These are phyloP conservation scores for Penicillium expansum DNA, from an alignment of 2,329 filamentous ascomycete species.

Conservation along the genomic window DNA sequence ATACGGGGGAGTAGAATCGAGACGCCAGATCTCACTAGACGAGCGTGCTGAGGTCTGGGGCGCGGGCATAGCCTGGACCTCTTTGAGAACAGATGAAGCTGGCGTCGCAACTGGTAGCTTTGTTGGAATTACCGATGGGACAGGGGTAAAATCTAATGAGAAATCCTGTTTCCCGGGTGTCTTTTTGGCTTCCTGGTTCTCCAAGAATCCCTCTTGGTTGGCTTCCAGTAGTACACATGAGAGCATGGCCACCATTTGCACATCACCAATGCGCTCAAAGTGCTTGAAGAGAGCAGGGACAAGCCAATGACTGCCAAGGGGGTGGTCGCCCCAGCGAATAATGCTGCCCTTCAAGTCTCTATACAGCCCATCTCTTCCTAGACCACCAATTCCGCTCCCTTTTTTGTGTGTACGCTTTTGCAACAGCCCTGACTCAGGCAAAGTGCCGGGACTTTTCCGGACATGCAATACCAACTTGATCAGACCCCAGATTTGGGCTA, in stretches of 20 bases:
- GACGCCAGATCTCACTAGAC: conserved; percentile 51
- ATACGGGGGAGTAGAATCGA: conserved; percentile 51
- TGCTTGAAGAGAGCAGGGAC: conserved; percentile 58
- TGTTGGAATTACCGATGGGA: conserved; percentile 40
- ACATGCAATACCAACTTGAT: conserved; percentile 73
- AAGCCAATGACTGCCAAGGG: conserved; percentile 56
- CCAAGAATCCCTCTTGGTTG: conserved; percentile 40
- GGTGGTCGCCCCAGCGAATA: conserved; percentile 58
- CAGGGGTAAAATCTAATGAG: conserved; percentile 49
- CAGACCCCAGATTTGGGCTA: conserved; percentile 81
- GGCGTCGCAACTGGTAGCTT: conserved; percentile 43
- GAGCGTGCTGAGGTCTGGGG: conserved; percentile 51
- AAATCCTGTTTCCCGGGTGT: conserved; percentile 46
- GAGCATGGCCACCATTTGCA: conserved; percentile 65
- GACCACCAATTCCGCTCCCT: conserved; percentile 36
- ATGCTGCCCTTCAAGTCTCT: conserved; percentile 43
- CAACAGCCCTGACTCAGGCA: conserved; percentile 56
- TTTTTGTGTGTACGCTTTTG: conserved; percentile 50
- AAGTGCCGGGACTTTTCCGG: conserved; percentile 68
- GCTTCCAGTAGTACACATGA: conserved; percentile 58
- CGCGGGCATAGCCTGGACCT: conserved; percentile 28
- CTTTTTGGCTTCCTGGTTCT: conserved; percentile 27
- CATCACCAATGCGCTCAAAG: conserved; percentile 59
- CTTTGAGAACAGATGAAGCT: conserved; percentile 34
- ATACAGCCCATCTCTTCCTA: conserved; percentile 28